Evolutionary conservation across 179 eudicot genomes (phyloP).

Genomic region (Kewa caespitosa): DNA sequence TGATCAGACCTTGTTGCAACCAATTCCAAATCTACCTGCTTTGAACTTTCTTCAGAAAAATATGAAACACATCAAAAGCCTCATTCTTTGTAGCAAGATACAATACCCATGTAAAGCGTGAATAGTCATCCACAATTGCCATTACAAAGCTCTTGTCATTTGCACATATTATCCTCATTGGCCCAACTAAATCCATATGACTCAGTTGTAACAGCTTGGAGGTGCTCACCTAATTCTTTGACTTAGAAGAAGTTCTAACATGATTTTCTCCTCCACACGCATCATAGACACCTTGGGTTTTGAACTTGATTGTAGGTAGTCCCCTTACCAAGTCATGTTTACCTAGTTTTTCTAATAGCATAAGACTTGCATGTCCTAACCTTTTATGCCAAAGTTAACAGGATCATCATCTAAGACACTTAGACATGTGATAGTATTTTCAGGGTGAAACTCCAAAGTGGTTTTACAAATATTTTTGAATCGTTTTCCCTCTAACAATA

Average conservation of each 20-base stretch:
- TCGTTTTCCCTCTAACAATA: too few relatives aligned
- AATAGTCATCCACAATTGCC: not conserved
- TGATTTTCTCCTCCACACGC: not conserved
- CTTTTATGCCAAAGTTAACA: too few relatives aligned
- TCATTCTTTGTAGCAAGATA: not conserved
- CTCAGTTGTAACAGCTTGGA: not conserved
- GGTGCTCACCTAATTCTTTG: not conserved
- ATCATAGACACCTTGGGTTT: not conserved
- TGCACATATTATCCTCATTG: not conserved
- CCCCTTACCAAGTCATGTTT: not conserved
- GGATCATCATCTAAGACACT: too few relatives aligned
- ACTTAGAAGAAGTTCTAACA: not conserved
- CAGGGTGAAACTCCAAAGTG: too few relatives aligned
- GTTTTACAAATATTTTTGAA: too few relatives aligned
- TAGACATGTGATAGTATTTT: too few relatives aligned
- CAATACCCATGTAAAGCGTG: not conserved
- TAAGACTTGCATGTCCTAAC: too few relatives aligned
- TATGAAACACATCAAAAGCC: not conserved
- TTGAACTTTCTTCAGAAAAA: not conserved
- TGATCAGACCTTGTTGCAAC: not conserved
- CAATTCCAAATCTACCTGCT: not conserved
- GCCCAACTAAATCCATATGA: slow-evolving; percentile 19
- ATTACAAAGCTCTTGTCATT: not conserved
- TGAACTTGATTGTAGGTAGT: not conserved
- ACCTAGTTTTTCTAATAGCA: too few relatives aligned